phyloP scores from a whole-genome alignment of 768 basidiomycete species.

The Kockovaella imperatae region DNA sequence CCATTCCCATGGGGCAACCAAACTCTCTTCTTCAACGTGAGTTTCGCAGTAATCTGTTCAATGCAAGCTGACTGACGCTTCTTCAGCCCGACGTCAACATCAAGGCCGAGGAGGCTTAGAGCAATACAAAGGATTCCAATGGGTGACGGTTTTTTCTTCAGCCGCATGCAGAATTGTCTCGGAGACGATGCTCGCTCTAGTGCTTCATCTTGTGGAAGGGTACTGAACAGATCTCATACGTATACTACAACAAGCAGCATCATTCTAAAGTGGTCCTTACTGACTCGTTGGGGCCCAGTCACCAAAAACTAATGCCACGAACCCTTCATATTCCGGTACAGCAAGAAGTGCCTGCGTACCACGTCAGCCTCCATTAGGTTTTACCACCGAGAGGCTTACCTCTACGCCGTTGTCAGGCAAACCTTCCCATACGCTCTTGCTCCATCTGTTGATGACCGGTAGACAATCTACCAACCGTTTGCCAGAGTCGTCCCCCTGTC shows the following conservation, averaged over 20 bases:
- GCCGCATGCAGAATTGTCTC: background rate
- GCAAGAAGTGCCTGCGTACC: slow-evolving; percentile 19
- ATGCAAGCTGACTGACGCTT: too few relatives aligned
- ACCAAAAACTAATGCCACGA: slow-evolving; percentile 41
- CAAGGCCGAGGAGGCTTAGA: too few relatives aligned
- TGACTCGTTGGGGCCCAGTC: slow-evolving; percentile 31
- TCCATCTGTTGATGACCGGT: slow-evolving; percentile 73
- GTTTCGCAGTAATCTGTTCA: too few relatives aligned
- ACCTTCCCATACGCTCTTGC: slow-evolving; percentile 43
- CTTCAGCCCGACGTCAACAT: too few relatives aligned
- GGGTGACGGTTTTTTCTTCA: background rate
- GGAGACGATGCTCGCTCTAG: background rate
- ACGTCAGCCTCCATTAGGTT: background rate
- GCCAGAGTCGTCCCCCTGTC: slow-evolving; percentile 36
- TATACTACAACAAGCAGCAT: background rate
- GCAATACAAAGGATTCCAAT: background rate
- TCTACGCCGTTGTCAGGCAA: slow-evolving; percentile 39
- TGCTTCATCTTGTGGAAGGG: background rate
- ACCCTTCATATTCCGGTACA: slow-evolving; percentile 31
- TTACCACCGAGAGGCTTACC: slow-evolving; percentile 14
- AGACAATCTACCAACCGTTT: slow-evolving; percentile 70
- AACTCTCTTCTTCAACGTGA: slow-evolving; percentile 45
- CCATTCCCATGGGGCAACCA: slow-evolving; percentile 37
- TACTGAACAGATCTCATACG: background rate
- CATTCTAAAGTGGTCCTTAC: background rate